Evolutionary conservation across 176 grass and related monocot species (phyloP).

Genomic region (Avena eriantha): DNA sequence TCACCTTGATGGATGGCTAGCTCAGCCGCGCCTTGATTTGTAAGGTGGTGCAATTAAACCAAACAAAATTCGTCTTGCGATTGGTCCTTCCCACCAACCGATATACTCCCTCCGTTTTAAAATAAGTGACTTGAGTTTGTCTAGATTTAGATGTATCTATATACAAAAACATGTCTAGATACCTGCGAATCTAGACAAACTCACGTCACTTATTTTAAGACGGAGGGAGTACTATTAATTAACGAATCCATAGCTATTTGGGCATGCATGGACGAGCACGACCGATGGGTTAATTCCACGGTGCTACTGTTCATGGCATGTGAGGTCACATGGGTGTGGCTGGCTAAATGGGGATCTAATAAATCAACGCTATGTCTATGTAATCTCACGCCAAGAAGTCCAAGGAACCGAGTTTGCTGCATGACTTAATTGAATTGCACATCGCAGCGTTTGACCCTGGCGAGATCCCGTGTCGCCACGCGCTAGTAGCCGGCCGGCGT

Average conservation of each 20-base stretch:
- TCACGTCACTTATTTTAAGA: too few species aligned
- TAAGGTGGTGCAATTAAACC: neutral
- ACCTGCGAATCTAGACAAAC: too few species aligned
- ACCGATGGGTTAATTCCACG: neutral
- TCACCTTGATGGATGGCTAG: conserved; percentile 22
- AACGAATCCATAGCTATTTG: neutral
- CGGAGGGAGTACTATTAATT: too few species aligned
- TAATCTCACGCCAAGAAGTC: neutral
- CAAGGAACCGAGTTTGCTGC: neutral
- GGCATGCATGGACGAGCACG: neutral
- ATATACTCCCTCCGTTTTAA: too few species aligned
- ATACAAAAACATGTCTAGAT: too few species aligned
- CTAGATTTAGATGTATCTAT: too few species aligned
- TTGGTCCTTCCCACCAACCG: neutral
- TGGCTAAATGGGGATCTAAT: conserved; percentile 26
- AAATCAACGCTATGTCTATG: neutral
- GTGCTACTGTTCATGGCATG: conserved; percentile 13
- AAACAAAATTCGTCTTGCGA: neutral
- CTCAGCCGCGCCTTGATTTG: neutral
- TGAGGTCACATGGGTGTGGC: conserved; percentile 49
- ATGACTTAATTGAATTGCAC: neutral
- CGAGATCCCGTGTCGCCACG: neutral
- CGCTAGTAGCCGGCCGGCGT: neutral
- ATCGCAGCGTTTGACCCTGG: neutral
- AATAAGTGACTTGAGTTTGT: too few species aligned